These are phyloP conservation scores for Anethum foeniculum DNA, from an alignment of 140 eudicot genomes.

Conservation along the genomic window DNA sequence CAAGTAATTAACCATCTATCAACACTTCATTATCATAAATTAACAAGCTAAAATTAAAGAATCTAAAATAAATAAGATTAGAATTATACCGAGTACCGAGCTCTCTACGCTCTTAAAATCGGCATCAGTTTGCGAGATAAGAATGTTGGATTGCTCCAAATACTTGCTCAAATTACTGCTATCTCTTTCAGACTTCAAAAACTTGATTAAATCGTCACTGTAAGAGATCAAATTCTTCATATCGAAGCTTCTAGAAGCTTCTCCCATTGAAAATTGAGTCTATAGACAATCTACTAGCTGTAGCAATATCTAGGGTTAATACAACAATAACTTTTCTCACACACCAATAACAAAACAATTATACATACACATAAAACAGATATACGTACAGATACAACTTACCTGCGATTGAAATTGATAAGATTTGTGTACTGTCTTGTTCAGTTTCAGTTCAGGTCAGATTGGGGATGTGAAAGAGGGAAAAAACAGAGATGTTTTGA, in stretches of 20 bases:
- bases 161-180: conserved; percentile 15
- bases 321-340: neutral
- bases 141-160: conserved; percentile 20
- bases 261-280: conserved; percentile 20
- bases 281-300: neutral
- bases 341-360: neutral
- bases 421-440: neutral
- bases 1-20: neutral
- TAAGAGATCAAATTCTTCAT: conserved; percentile 27
- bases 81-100: neutral
- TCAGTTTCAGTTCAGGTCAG: neutral
- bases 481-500: neutral
- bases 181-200: conserved; percentile 27
- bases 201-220: conserved; percentile 27
- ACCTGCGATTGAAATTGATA: neutral
- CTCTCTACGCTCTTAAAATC: conserved; percentile 12
- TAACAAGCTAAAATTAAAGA: neutral
- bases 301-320: neutral
- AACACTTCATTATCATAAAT: neutral
- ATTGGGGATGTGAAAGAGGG: neutral
- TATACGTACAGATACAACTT: neutral
- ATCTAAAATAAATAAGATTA: neutral
- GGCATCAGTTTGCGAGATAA: conserved; percentile 23
- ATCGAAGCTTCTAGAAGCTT: conserved; percentile 17
- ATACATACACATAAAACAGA: neutral